phyloP scores from a whole-genome alignment of 2,329 filamentous ascomycete species.

The Diaporthe sp. region DNA sequence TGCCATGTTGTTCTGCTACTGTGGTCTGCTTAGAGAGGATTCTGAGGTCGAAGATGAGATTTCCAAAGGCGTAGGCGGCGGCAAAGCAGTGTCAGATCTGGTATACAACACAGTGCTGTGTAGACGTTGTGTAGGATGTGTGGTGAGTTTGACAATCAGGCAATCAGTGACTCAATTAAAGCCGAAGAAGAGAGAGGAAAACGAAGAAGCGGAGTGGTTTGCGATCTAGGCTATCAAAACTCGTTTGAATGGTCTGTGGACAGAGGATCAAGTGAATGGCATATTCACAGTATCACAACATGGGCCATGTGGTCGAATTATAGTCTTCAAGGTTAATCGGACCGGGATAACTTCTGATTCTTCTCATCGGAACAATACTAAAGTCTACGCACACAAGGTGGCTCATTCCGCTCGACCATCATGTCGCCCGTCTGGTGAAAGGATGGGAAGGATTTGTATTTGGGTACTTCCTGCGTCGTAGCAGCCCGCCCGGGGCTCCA shows the following conservation, averaged over 20 bases:
- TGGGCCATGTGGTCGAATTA: background rate
- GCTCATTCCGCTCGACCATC: background rate
- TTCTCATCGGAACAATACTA: slow-evolving; percentile 3
- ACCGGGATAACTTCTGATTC: background rate
- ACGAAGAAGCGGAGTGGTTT: background rate
- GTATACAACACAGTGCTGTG: background rate
- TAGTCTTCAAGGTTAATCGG: background rate
- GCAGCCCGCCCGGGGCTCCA: no score
- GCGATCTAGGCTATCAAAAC: background rate
- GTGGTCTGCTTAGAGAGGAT: no score
- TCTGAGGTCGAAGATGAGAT: background rate
- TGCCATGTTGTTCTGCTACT: background rate
- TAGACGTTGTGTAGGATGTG: background rate
- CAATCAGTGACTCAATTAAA: no score
- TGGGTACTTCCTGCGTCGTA: background rate
- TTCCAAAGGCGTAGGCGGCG: background rate
- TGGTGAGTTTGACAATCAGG: background rate
- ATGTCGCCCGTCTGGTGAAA: background rate
- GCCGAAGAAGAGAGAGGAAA: background rate
- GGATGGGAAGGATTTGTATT: slow-evolving; percentile 12
- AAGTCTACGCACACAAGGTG: background rate
- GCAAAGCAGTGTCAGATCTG: background rate
- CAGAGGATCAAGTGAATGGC: background rate
- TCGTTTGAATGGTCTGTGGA: background rate
- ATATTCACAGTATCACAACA: background rate